Percentiles rank a stretch among this genome's conserved stretches.
phyloP scores from a whole-genome alignment of 208 protist genomes.

The Crithidia mellificae region DNA sequence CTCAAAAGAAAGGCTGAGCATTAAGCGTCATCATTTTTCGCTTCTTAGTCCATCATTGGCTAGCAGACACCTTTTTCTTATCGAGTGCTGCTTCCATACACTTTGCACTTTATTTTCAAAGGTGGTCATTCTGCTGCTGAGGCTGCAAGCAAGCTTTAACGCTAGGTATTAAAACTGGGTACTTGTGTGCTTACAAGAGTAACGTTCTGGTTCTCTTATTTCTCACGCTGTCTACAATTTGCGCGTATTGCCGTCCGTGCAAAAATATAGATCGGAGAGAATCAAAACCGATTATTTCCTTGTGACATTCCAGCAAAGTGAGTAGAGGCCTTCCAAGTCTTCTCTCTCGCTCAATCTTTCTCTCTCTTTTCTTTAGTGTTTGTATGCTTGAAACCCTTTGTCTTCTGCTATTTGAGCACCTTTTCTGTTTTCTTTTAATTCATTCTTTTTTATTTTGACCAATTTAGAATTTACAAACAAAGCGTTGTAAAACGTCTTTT shows the following conservation, averaged over 20 bases:
- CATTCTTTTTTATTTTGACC: background rate
- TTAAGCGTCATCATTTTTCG: too few relatives aligned
- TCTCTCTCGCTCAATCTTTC: background rate
- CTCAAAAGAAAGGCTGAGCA: too few relatives aligned
- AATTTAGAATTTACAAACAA: background rate
- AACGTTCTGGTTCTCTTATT: constrained; percentile 6
- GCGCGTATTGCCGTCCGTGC: constrained; percentile 42
- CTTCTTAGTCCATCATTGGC: too few relatives aligned
- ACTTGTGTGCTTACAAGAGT: too few relatives aligned
- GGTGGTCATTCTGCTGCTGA: too few relatives aligned
- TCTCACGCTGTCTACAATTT: constrained; percentile 18
- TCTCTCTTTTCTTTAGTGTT: background rate
- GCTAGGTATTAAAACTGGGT: too few relatives aligned
- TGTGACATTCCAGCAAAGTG: too few relatives aligned
- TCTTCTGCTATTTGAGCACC: background rate
- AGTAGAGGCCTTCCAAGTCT: too few relatives aligned
- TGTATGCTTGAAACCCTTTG: background rate
- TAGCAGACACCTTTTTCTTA: too few relatives aligned
- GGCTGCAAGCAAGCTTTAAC: background rate
- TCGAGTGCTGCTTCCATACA: background rate
- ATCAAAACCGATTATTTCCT: too few relatives aligned
- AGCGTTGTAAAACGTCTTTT: background rate
- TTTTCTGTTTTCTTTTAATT: background rate
- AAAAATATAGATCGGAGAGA: too few relatives aligned
- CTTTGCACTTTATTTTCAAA: too few relatives aligned